Base-by-base conservation (phyloP, 176 grass and related monocot genomes). In the Dendrocalamus sinicus region DNA sequence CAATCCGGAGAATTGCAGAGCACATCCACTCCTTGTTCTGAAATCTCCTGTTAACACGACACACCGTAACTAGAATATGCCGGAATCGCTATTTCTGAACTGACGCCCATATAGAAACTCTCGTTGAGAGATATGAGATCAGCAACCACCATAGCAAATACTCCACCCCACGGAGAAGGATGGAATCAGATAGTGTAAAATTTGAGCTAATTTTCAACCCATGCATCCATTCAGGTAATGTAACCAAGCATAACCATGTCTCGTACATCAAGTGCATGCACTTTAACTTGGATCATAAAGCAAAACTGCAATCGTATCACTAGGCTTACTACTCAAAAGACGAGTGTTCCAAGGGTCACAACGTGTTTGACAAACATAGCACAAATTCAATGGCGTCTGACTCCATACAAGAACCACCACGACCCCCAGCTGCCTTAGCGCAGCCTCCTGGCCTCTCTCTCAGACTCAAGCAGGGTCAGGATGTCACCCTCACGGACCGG, bases 381-480 rank as follows among this genome's bases (percentile, higher is more conserved):
- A 78, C 14, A 28, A 53, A 70, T 72, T 54, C 11, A 1, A 47
- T 26, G 26, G 28, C 24, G 51, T n/a, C 20, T 3, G 20, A 58
- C 20, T 58, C 20, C 55, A n/a, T n/a, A n/a, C 20, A 59, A 59
- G 55, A 59, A 59, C 55, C 55, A 1, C 41, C 41, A 43, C 41
- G 41, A 43, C 41, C 41, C 44, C 5, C 40, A 53, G 4, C 22
- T 12, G 10, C 66, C 53, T 96, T 73, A 96, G 57, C 94, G 94
- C 32, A 93, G 86, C 88, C 91, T 91, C 91, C 91, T 96, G 70
- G 94, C 94, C 86, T 96, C 91, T 37, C 94, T 93, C 85, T 96
- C 91, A 32, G 32, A 32, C 32, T 32, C 32, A 32, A 32, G 32
- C 32, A 32, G 32, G 32, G 32, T 32, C 32, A 32, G 32, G 32